Evolutionary conservation across 106 monocot genomes (phyloP).

Genomic region (Phalaenopsis aphrodite): DNA sequence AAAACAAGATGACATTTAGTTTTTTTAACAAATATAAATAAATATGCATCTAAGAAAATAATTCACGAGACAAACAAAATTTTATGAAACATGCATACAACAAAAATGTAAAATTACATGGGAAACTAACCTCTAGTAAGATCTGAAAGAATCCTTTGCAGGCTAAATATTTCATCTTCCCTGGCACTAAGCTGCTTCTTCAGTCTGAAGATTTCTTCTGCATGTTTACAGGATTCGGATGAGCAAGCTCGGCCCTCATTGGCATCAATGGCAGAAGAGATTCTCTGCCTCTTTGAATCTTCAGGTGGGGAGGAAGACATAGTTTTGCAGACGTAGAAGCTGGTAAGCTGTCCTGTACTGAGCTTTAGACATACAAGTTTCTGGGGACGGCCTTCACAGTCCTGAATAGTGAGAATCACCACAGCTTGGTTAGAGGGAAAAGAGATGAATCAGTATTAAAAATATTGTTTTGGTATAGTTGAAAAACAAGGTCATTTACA

Average conservation of each 20-base stretch:
- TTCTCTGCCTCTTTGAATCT: slow-evolving; percentile 13
- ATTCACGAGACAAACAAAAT: no score
- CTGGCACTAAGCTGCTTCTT: slow-evolving; percentile 3
- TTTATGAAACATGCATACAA: no score
- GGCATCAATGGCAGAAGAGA: background rate
- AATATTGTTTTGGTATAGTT: no score
- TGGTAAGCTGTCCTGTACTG: slow-evolving; percentile 4
- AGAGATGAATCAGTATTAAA: no score
- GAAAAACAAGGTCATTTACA: no score
- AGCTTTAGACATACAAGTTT: slow-evolving; percentile 19
- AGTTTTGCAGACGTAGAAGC: slow-evolving; percentile 23
- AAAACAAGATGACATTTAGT: no score
- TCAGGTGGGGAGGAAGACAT: slow-evolving; percentile 6
- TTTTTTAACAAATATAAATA: no score
- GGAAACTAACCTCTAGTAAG: background rate
- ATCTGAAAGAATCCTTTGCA: slow-evolving; percentile 22
- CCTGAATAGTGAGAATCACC: slow-evolving; percentile 16
- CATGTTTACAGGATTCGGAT: slow-evolving; percentile 9
- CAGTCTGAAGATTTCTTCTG: slow-evolving; percentile 18
- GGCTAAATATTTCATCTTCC: slow-evolving; percentile 34
- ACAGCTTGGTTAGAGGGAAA: background rate
- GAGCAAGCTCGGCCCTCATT: background rate
- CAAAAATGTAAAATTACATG: background rate
- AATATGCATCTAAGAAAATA: no score
- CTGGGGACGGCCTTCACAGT: slow-evolving; percentile 27